These are phyloP conservation scores for Agaricus subrufescens DNA, from an alignment of 768 basidiomycete species.

Conservation along the genomic window DNA sequence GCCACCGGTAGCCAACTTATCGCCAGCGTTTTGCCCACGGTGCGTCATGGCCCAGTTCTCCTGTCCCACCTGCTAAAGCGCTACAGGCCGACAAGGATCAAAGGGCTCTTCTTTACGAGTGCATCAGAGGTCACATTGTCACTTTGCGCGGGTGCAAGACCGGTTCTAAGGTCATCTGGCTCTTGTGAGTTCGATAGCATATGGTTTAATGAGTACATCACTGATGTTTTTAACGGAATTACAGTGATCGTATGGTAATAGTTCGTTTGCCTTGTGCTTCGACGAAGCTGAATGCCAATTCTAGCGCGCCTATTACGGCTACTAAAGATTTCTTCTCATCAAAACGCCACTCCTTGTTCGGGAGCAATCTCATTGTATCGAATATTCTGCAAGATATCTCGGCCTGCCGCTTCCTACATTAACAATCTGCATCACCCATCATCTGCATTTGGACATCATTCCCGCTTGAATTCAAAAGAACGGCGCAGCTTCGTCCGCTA, in stretches of 20 bases:
- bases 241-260: slow-evolving; percentile 38
- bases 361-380: slow-evolving; percentile 10
- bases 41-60: slow-evolving; percentile 25
- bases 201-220: background rate
- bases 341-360: background rate
- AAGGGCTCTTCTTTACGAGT: slow-evolving; percentile 75
- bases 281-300: background rate
- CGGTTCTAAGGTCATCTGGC: slow-evolving; percentile 88
- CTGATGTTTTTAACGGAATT: background rate
- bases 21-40: slow-evolving; percentile 74
- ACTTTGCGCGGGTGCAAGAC: slow-evolving; percentile 90
- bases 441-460: slow-evolving; percentile 10
- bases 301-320: slow-evolving; percentile 43
- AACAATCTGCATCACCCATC: slow-evolving; percentile 10
- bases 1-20: slow-evolving; percentile 84
- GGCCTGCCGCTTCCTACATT: slow-evolving; percentile 1
- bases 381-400: slow-evolving; percentile 11
- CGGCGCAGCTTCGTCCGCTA: background rate
- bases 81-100: slow-evolving; percentile 81
- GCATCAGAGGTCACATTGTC: slow-evolving; percentile 83
- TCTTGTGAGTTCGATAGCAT: slow-evolving; percentile 47
- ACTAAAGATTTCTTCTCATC: slow-evolving; percentile 18
- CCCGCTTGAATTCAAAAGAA: slow-evolving; percentile 4
- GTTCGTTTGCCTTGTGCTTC: background rate
- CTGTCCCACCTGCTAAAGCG: slow-evolving; percentile 8